These are phyloP conservation scores for Malassezia pachydermatis DNA, from an alignment of 1,284 basidiomycete genomes.

Conservation along the genomic window DNA sequence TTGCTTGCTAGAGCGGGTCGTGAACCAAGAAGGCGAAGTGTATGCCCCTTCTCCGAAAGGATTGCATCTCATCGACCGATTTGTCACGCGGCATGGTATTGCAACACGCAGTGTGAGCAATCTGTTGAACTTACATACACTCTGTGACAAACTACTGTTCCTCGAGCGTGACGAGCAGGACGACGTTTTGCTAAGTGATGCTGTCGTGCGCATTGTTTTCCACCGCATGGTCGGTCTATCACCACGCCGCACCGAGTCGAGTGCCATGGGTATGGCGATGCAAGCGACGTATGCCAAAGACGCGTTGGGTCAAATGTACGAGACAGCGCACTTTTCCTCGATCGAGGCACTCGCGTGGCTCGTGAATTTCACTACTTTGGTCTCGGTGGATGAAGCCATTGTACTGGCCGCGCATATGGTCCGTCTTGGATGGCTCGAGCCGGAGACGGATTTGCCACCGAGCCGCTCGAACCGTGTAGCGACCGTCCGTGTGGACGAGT, in stretches of 20 bases:
- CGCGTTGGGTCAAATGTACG: conserved; percentile 34
- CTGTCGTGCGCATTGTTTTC: conserved; percentile 88
- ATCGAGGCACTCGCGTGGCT: conserved; percentile 87
- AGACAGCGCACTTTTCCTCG: conserved; percentile 62
- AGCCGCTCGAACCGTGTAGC: conserved; percentile 9
- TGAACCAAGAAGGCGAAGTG: conserved; percentile 73
- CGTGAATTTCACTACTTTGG: conserved; percentile 90
- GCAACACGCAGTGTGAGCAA: conserved; percentile 59
- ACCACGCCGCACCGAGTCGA: conserved; percentile 21
- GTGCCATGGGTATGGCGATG: conserved; percentile 10
- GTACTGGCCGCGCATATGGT: conserved; percentile 97
- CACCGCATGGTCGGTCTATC: conserved; percentile 75
- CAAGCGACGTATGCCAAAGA: conserved; percentile 29
- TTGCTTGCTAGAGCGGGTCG: conserved; percentile 62
- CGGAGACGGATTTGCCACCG: conserved; percentile 2
- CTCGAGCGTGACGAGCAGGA: conserved; percentile 82
- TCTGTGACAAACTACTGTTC: conserved; percentile 94
- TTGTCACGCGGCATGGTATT: conserved; percentile 98
- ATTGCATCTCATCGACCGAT: conserved; percentile 92
- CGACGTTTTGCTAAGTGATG: conserved; percentile 94
- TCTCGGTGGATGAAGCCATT: conserved; percentile 88
- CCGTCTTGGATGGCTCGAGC: conserved; percentile 59
- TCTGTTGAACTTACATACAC: conserved; percentile 81
- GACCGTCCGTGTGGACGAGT: conserved; percentile 11
- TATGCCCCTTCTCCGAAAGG: conserved; percentile 95